phyloP scores from a whole-genome alignment of 2,329 filamentous ascomycete species.

The Emergomyces orientalis region DNA sequence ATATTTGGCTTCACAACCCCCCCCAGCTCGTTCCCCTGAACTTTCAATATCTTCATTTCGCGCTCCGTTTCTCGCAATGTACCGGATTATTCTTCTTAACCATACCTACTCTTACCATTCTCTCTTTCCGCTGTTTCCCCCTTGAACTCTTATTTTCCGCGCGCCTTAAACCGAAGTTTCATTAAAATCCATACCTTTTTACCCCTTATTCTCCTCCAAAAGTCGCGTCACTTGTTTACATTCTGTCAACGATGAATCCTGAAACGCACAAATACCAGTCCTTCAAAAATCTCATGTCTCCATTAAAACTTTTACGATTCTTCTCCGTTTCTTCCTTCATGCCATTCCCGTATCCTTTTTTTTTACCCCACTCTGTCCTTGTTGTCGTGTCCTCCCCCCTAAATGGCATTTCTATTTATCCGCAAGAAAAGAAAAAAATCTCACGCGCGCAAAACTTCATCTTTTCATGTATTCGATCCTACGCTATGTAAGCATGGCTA shows the following conservation, averaged over 20 bases:
- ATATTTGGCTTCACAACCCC: not conserved
- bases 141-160: conserved; percentile 13
- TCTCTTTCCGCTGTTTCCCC: conserved; percentile 15
- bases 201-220: not conserved
- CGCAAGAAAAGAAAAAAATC: not conserved
- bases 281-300: conserved; percentile 12
- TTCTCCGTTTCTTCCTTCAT: conserved; percentile 14
- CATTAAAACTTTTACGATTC: conserved; percentile 13
- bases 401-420: conserved; percentile 6
- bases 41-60: conserved; percentile 3
- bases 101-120: conserved; percentile 16
- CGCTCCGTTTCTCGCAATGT: conserved; percentile 11
- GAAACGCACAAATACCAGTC: conserved; percentile 4
- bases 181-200: conserved; percentile 13
- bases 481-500: not conserved
- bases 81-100: conserved; percentile 12
- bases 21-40: conserved; percentile 14
- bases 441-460: not conserved
- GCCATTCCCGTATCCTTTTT: conserved; percentile 8
- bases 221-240: conserved; percentile 5
- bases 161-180: conserved; percentile 5
- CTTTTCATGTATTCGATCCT: conserved; percentile 1
- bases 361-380: not conserved
- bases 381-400: not conserved
- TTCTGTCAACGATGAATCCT: not conserved